Conservation (phyloP, 306 rosid species). For the Carpinus fangiana region DNA sequence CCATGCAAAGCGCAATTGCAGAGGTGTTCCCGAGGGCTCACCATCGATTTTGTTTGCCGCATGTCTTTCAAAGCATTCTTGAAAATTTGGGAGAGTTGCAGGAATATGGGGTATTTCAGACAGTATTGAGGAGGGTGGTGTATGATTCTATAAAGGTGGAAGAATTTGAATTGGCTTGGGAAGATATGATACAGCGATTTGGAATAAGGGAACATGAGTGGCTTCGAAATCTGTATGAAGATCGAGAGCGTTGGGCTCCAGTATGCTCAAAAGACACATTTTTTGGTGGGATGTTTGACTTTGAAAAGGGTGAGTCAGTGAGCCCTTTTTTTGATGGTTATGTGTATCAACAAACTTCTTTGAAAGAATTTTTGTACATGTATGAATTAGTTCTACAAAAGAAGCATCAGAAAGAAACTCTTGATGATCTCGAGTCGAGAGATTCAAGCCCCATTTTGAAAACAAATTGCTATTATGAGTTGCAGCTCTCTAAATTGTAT, state of each 20-base stretch:
- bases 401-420: constrained; percentile 62
- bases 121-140: constrained; percentile 48
- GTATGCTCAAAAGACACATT: constrained; percentile 76
- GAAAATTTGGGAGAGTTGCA: constrained; percentile 62
- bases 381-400: constrained; percentile 56
- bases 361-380: constrained; percentile 67
- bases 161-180: constrained; percentile 89
- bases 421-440: constrained; percentile 67
- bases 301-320: constrained; percentile 48
- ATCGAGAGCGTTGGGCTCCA: constrained; percentile 85
- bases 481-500: constrained; percentile 78
- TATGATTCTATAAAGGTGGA: constrained; percentile 62
- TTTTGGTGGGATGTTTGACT: constrained; percentile 74
- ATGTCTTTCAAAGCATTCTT: constrained; percentile 67
- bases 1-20: constrained; percentile 67
- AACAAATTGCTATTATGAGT: constrained; percentile 70
- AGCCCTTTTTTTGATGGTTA: constrained; percentile 61
- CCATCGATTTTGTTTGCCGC: constrained; percentile 63
- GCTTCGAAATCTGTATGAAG: constrained; percentile 59
- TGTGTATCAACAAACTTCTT: constrained; percentile 69
- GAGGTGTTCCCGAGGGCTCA: constrained; percentile 96
- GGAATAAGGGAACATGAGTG: constrained; percentile 58
- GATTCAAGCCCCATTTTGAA: constrained; percentile 53
- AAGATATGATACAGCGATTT: constrained; percentile 60
- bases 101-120: constrained; percentile 66